Evolutionary conservation across 495 filamentous ascomycete species (phyloP), one percentile per base, ranked within the genome.

Genomic region (Trichoderma virens): DNA sequence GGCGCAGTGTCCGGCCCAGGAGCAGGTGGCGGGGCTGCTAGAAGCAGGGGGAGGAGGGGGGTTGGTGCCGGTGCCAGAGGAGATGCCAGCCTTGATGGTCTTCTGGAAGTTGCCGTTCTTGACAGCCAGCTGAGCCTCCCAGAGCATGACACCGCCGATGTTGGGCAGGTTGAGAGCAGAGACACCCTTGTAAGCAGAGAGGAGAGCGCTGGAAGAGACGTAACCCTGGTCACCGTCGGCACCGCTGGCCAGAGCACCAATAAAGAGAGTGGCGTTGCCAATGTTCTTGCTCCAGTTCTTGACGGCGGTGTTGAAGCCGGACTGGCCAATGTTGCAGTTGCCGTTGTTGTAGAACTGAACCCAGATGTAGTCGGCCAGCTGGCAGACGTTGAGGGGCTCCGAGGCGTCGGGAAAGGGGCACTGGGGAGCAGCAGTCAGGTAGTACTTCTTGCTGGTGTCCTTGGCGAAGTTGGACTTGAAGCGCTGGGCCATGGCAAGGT

Each of bases 391-490:
- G 7, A 61, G 59, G 16, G 79, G 77, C 66, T 78, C 78, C 8
- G 71, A 74, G 6, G 73, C 74, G 66, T 84, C 81, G 0, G 83
- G 83, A 47, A 75, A 76, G 2, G 80, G 80, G 63, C 83, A 86
- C 67, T 85, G 81, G 13, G 83, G 83, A 5, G 82, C 80, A 3
- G 82, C 80, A 16, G 80, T 77, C 51, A 86, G 75, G 68, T 80
- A 85, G 72, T 83, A 84, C 28, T 51, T 66, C 47, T 66, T 81
- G 18, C 69, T 68, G 8, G 73, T 30, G 62, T 72, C 81, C 2
- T 71, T 66, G n/a, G 70, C 70, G 67, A 83, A 82, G 35, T 74
- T 71, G 11, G 68, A 65, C n/a, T 82, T 82, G 16, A 87, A 77
- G 2, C 67, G 67, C 5, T 71, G 66, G 62, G 83, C 77, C 64